phyloP scores from a whole-genome alignment of 345 rosid species.

The Salix viminalis region DNA sequence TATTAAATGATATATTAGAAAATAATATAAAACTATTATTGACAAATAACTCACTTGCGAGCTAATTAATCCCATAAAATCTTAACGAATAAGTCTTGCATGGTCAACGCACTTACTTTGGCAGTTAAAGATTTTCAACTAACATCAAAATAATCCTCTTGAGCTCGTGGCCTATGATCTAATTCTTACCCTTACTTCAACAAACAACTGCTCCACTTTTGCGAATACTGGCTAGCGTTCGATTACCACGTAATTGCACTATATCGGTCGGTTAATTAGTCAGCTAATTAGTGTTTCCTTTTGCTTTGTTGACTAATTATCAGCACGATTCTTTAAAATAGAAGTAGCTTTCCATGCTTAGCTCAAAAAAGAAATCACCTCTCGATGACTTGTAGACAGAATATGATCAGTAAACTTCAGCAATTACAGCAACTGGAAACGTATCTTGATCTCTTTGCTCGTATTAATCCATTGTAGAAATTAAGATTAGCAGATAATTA shows the following conservation, averaged over 20 bases:
- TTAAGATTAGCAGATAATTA: not conserved
- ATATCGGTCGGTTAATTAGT: not conserved
- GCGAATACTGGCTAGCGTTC: not conserved
- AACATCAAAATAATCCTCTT: not conserved
- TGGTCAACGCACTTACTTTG: constrained; percentile 7
- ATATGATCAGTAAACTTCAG: too few species aligned
- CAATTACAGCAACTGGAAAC: too few species aligned
- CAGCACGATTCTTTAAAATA: not conserved
- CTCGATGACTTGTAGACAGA: not conserved
- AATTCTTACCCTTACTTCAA: not conserved
- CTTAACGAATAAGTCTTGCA: not conserved
- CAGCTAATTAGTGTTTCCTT: too few species aligned
- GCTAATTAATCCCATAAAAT: not conserved
- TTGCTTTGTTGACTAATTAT: not conserved
- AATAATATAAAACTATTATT: too few species aligned
- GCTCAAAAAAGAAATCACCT: not conserved
- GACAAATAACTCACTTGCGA: too few species aligned
- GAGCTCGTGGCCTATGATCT: not conserved
- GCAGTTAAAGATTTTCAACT: not conserved
- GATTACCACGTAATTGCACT: not conserved
- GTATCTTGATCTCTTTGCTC: too few species aligned
- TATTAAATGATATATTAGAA: too few species aligned
- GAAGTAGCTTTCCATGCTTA: not conserved
- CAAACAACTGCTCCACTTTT: not conserved
- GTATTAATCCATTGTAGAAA: not conserved